A percentile compares a stretch with the other conserved stretches of the same genome.
phyloP scores from a whole-genome alignment of 805 yeast species.

The Starmerella cellae region DNA sequence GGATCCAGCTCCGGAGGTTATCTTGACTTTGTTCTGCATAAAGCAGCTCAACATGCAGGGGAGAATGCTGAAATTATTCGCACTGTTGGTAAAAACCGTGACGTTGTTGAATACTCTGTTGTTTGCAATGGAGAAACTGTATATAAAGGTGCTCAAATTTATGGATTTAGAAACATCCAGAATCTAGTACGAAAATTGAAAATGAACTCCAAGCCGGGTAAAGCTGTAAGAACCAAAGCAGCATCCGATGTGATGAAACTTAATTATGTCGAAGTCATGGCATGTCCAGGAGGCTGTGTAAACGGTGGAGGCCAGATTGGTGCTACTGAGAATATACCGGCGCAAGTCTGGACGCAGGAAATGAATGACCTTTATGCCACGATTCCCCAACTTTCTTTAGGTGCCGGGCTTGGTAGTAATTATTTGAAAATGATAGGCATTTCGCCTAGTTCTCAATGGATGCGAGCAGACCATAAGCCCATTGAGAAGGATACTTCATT shows the following conservation, averaged over 20 bases:
- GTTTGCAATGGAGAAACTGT: slow-evolving; percentile 32
- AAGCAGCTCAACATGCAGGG: slow-evolving; percentile 13
- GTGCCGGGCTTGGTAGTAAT: slow-evolving; percentile 5
- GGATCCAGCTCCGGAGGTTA: slow-evolving; percentile 90
- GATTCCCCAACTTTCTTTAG: slow-evolving; percentile 13
- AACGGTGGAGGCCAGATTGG: slow-evolving; percentile 91
- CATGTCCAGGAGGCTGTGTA: slow-evolving; percentile 95
- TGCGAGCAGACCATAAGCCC: slow-evolving; percentile 17
- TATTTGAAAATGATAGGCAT: slow-evolving; percentile 8
- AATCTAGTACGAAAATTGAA: slow-evolving; percentile 76
- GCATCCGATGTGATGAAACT: slow-evolving; percentile 51
- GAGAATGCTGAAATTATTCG: slow-evolving; percentile 33
- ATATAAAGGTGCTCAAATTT: slow-evolving; percentile 52
- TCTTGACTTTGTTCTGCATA: slow-evolving; percentile 49
- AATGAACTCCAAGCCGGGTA: slow-evolving; percentile 11
- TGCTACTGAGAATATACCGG: slow-evolving; percentile 25
- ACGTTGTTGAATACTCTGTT: slow-evolving; percentile 56
- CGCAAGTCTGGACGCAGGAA: slow-evolving; percentile 26
- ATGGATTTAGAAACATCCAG: slow-evolving; percentile 91
- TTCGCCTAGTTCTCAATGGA: slow-evolving; percentile 1
- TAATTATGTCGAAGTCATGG: slow-evolving; percentile 90
- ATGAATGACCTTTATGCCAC: slow-evolving; percentile 29
- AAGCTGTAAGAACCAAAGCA: slow-evolving; percentile 16
- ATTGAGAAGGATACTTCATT: slow-evolving; percentile 14
- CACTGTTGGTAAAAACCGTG: slow-evolving; percentile 49